phyloP scores from a whole-genome alignment of 2,329 filamentous ascomycete genomes.

The Cladosporium velox region DNA sequence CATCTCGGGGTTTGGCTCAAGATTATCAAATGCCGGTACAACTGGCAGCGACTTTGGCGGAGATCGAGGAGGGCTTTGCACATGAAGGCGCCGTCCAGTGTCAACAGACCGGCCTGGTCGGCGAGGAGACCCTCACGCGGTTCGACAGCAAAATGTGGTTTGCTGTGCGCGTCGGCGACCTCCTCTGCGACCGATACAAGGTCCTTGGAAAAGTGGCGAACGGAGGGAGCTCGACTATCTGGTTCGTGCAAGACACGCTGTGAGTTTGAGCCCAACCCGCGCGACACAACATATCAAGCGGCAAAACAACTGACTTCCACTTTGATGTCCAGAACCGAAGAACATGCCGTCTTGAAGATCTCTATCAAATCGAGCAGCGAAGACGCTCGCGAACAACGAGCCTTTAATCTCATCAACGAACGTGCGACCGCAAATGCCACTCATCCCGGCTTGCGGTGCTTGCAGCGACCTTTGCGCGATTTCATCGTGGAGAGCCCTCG shows the following conservation, averaged over 20 bases:
- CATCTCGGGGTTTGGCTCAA: neutral
- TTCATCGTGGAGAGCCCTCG: conserved; percentile 5
- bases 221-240: conserved; percentile 17
- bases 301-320: neutral
- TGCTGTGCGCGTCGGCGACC: conserved; percentile 11
- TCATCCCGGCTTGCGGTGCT: conserved; percentile 14
- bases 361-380: conserved; percentile 13
- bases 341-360: conserved; percentile 13
- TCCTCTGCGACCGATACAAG: conserved; percentile 13
- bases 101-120: conserved; percentile 6
- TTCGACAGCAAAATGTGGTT: conserved; percentile 17
- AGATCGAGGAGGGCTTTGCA: conserved; percentile 18
- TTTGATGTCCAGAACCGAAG: neutral
- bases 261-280: neutral
- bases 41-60: conserved; percentile 17
- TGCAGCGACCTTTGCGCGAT: conserved; percentile 13
- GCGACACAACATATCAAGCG: neutral
- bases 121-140: conserved; percentile 18
- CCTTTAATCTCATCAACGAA: conserved; percentile 4
- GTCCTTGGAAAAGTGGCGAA: conserved; percentile 19
- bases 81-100: conserved; percentile 6
- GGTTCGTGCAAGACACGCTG: conserved; percentile 11
- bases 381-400: conserved; percentile 13
- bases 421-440: neutral
- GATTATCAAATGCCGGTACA: conserved; percentile 5